Evolutionary conservation across 1,139 yeast genomes (phyloP).

Genomic region (Suhomyces anneliseae): DNA sequence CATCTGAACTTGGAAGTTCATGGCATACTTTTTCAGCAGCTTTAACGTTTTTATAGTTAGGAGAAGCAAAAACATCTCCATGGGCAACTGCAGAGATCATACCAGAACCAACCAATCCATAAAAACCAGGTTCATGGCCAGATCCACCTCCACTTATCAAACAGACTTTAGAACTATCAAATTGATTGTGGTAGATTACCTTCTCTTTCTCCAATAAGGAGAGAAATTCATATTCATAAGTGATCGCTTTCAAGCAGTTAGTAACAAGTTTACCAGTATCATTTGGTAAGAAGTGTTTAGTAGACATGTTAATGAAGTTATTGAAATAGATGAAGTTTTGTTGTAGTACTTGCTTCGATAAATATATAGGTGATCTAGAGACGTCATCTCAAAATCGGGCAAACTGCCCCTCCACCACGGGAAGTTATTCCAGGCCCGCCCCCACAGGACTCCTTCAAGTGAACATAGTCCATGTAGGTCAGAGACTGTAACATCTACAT

Average conservation of each 20-base stretch:
- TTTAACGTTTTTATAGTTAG: background rate
- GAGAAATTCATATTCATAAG: background rate
- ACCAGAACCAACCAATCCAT: slow-evolving; percentile 1
- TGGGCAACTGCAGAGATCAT: slow-evolving; percentile 1
- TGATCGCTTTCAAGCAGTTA: slow-evolving; percentile 1
- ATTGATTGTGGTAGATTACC: background rate
- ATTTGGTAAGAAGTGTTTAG: slow-evolving; percentile 1
- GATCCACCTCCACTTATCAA: slow-evolving; percentile 1
- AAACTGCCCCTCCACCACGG: too few species aligned
- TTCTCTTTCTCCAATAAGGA: background rate
- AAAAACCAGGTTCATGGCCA: slow-evolving; percentile 1
- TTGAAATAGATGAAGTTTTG: background rate
- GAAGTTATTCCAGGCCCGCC: too few species aligned
- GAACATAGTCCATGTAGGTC: too few species aligned
- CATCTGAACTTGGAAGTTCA: background rate
- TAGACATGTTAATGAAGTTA: background rate
- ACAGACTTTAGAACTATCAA: background rate
- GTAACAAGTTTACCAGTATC: background rate
- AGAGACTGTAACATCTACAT: too few species aligned
- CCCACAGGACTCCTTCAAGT: too few species aligned
- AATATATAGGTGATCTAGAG: background rate
- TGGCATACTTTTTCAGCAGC: background rate
- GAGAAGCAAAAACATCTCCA: slow-evolving; percentile 1
- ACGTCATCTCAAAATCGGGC: too few species aligned
- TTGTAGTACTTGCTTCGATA: background rate